Conservation (phyloP, 495 filamentous ascomycete genomes). For the Symbiotaphrina buchneri region DNA sequence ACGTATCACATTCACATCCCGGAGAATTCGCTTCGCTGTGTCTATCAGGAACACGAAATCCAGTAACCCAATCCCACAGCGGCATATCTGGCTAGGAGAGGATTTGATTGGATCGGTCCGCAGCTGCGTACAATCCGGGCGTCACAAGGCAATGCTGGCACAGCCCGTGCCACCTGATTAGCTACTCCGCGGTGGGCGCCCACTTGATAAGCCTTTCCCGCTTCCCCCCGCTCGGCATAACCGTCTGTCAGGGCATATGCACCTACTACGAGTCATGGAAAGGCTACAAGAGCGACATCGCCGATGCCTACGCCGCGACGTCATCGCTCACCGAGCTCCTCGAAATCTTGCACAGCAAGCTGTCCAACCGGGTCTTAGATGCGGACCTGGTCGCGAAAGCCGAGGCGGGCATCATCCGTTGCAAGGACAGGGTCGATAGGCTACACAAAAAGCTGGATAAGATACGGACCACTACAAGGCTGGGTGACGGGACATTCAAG, state of each 20-base stretch:
- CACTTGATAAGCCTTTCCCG: no score
- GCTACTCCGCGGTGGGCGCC: no score
- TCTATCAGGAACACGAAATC: no score
- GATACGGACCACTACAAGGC: slow-evolving; percentile 3
- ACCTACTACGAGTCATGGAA: slow-evolving; percentile 6
- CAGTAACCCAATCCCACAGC: no score
- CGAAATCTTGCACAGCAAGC: slow-evolving; percentile 3
- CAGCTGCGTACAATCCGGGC: no score
- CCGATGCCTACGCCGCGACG: slow-evolving; percentile 2
- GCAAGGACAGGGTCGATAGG: slow-evolving; percentile 1
- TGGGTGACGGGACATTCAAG: background rate
- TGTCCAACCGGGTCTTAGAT: slow-evolving; percentile 1
- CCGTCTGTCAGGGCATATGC: slow-evolving; percentile 5
- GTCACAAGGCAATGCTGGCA: no score
- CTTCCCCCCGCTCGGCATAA: no score
- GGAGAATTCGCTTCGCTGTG: no score
- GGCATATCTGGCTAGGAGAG: no score
- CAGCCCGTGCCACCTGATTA: no score
- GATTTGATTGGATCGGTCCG: no score
- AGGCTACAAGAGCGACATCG: slow-evolving; percentile 5
- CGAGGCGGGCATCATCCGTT: slow-evolving; percentile 4
- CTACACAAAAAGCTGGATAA: slow-evolving; percentile 6
- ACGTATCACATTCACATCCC: no score
- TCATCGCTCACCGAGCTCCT: slow-evolving; percentile 5
- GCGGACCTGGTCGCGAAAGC: slow-evolving; percentile 3